phyloP scores from a whole-genome alignment of 371 early-diverging fungal species.

The Aphelidium insulamus region DNA sequence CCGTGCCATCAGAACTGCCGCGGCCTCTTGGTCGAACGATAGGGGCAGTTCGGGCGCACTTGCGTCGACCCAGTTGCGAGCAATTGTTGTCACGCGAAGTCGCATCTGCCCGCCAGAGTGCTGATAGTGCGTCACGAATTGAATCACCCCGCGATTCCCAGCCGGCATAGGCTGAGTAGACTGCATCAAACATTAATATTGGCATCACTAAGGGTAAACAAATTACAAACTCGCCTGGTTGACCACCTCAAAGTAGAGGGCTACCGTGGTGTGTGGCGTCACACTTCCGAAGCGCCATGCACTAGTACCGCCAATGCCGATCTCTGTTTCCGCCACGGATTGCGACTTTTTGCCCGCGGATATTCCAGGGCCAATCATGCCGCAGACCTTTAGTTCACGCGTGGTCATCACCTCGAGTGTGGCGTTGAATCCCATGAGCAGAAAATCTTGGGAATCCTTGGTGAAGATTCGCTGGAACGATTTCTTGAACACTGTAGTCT shows the following conservation, averaged over 20 bases:
- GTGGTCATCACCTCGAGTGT: conserved; percentile 87
- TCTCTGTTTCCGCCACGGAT: conserved; percentile 91
- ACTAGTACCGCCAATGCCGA: conserved; percentile 85
- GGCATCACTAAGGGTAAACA: neutral
- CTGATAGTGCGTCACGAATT: conserved; percentile 88
- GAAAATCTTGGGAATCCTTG: conserved; percentile 64
- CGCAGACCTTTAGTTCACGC: conserved; percentile 81
- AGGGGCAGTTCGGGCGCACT: conserved; percentile 65
- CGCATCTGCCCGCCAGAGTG: conserved; percentile 77
- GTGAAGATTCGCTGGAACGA: conserved; percentile 78
- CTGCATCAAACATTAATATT: too few species aligned
- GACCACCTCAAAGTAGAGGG: conserved; percentile 88
- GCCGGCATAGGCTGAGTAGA: conserved; percentile 58
- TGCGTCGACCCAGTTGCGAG: conserved; percentile 79
- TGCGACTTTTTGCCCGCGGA: conserved; percentile 72
- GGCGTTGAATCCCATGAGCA: conserved; percentile 97
- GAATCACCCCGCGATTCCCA: conserved; percentile 71
- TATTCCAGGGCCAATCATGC: conserved; percentile 82
- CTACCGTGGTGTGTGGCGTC: conserved; percentile 63
- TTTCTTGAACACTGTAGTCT: conserved; percentile 87
- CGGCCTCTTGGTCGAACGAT: conserved; percentile 98
- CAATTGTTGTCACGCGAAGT: conserved; percentile 83
- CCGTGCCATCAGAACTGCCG: conserved; percentile 95
- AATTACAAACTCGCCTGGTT: conserved; percentile 61
- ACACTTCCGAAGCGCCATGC: conserved; percentile 87